Evolutionary conservation across 176 grass and related monocot species (phyloP).

Genomic region (Ensete ventricosum): DNA sequence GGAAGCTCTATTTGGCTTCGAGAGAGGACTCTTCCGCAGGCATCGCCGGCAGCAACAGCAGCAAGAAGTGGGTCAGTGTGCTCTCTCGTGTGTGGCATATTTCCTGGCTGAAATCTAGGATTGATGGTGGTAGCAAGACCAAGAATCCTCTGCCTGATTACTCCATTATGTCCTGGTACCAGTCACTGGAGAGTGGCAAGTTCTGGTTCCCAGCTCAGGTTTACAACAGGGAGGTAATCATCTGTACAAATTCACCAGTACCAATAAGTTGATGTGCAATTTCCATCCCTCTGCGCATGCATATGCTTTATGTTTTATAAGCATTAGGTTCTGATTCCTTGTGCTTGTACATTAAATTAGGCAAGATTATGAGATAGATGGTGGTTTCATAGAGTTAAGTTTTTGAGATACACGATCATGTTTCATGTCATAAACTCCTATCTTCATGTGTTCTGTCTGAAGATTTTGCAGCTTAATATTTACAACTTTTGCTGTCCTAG

Average conservation of each 20-base stretch:
- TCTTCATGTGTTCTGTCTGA: background rate
- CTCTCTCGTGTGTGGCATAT: conserved; percentile 62
- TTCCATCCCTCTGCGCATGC: no score
- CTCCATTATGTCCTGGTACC: conserved; percentile 72
- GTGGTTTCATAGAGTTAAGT: background rate
- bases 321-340: background rate
- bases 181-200: conserved; percentile 72
- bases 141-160: conserved; percentile 37
- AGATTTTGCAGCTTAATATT: no score
- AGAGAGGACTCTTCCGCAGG: conserved; percentile 6
- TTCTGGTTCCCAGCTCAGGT: conserved; percentile 93
- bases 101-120: conserved; percentile 54
- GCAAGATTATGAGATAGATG: no score
- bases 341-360: background rate
- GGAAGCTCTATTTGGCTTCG: conserved; percentile 50
- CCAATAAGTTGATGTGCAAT: no score
- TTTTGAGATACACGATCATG: no score
- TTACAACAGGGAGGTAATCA: conserved; percentile 89
- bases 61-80: conserved; percentile 43
- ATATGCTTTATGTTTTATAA: no score
- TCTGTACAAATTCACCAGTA: background rate
- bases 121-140: conserved; percentile 11
- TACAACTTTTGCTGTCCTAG: no score
- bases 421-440: no score
- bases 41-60: conserved; percentile 2